Base-by-base conservation (phyloP, 1,284 basidiomycete species). In the Ceratobasidium sp. region DNA sequence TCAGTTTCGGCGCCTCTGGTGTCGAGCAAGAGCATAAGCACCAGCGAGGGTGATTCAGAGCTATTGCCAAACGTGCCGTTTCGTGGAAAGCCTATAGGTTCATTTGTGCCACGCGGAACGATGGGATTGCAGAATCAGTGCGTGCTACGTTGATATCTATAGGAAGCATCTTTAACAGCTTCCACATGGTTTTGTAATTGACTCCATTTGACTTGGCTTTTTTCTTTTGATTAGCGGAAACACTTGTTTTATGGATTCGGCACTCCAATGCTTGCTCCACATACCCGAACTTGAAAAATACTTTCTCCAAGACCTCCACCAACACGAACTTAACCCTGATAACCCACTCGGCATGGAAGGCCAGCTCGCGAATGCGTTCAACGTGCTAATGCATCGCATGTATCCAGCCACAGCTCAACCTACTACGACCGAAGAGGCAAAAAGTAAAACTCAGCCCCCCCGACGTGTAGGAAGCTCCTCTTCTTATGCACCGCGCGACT, bases 311-410 rank as follows among this genome's bases (percentile, higher is more conserved):
- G 38, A 59, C 14, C 67, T 58, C 41, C 44, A 70, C 38, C 55
- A 87, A 77, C 86, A 89, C 52, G 98, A 99, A 81, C 87, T 99
- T 66, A 99, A 99, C 79, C 88, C 89, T 1, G 92, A 95, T 78
- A 99, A 99, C 81, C 97, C 97, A 4, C 88, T 99, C 18, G 96
- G 96, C 26, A 99, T 98, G 95, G 88, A 91, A 44, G 98, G 98
- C 14, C 91, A 93, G 43, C 95, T 99, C 66, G 98, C 97, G 0
- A 88, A 95, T 80, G 89, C 92, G 0, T 99, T 98, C 78, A 97
- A 94, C 32, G 84, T 89, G 30, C 88, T 98, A 21, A 84, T 99
- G 41, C 86, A 91, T 59, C 88, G 89, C 44, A 91, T 98, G 52
- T 99, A 97, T 76, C 79, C 63, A 69, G 76, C 41, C 71, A 26